These are phyloP conservation scores for Taxawa tesnikishii DNA, from an alignment of 2,329 filamentous ascomycete genomes.

Conservation along the genomic window DNA sequence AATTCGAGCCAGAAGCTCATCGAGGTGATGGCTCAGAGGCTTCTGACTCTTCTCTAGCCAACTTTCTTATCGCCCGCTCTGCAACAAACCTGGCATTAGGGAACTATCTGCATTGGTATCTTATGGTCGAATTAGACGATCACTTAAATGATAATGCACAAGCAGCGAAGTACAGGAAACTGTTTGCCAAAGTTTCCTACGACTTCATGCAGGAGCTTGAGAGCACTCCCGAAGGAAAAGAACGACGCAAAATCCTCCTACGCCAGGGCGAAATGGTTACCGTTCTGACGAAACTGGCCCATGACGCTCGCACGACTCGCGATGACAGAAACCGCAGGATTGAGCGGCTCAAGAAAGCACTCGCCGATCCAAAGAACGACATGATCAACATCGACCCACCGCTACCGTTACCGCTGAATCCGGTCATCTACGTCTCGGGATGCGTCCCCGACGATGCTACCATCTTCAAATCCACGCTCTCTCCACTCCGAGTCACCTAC, in stretches of 20 bases:
- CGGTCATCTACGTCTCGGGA: slow-evolving; percentile 64
- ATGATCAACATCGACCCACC: slow-evolving; percentile 72
- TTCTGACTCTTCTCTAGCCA: slow-evolving; percentile 68
- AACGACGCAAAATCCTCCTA: slow-evolving; percentile 62
- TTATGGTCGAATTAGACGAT: slow-evolving; percentile 96
- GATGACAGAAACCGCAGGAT: slow-evolving; percentile 70
- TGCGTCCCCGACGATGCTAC: slow-evolving; percentile 73
- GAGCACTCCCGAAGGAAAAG: slow-evolving; percentile 54
- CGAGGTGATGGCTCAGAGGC: slow-evolving; percentile 42
- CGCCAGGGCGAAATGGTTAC: slow-evolving; percentile 84
- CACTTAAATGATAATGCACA: slow-evolving; percentile 31
- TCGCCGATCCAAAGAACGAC: slow-evolving; percentile 85
- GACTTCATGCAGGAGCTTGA: slow-evolving; percentile 90
- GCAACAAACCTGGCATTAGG: slow-evolving; percentile 80
- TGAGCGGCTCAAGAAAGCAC: slow-evolving; percentile 69
- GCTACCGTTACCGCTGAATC: slow-evolving; percentile 78
- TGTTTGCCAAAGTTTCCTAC: slow-evolving; percentile 88
- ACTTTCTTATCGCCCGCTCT: slow-evolving; percentile 79
- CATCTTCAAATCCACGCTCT: slow-evolving; percentile 92
- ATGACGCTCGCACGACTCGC: slow-evolving; percentile 71
- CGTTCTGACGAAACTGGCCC: slow-evolving; percentile 76
- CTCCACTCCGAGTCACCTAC: slow-evolving; percentile 83
- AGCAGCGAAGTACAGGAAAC: slow-evolving; percentile 59
- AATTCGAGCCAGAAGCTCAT: slow-evolving; percentile 67
- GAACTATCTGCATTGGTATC: slow-evolving; percentile 95